phyloP scores from a whole-genome alignment of 108 stramenopile genomes.

The Mediolabrus comicus region DNA sequence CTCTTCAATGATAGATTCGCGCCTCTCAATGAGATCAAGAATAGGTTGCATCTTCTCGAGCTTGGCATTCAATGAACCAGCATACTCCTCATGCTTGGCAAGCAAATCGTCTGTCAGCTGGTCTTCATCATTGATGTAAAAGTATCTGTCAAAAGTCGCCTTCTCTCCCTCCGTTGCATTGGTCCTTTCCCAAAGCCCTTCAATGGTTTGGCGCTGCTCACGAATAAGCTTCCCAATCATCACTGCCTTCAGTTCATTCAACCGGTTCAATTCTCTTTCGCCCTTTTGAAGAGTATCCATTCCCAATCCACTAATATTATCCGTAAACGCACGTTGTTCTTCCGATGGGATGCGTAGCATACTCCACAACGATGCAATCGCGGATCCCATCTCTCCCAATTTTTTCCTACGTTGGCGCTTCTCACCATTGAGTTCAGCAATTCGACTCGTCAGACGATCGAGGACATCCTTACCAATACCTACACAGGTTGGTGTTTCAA shows the following conservation, averaged over 20 bases:
- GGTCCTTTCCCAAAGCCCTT: slow-evolving; percentile 87
- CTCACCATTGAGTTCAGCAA: slow-evolving; percentile 76
- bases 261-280: slow-evolving; percentile 69
- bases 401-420: slow-evolving; percentile 61
- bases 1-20: slow-evolving; percentile 80
- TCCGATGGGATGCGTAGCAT: slow-evolving; percentile 84
- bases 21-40: slow-evolving; percentile 79
- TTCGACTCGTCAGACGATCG: slow-evolving; percentile 68
- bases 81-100: slow-evolving; percentile 80
- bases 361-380: slow-evolving; percentile 88
- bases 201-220: slow-evolving; percentile 74
- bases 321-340: slow-evolving; percentile 83
- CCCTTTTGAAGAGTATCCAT: slow-evolving; percentile 89
- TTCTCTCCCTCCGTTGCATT: slow-evolving; percentile 58
- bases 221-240: slow-evolving; percentile 87
- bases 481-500: slow-evolving; percentile 67
- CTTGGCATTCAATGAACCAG: slow-evolving; percentile 51
- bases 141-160: slow-evolving; percentile 59
- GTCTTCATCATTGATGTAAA: slow-evolving; percentile 63
- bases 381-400: slow-evolving; percentile 84
- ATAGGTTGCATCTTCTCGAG: slow-evolving; percentile 87
- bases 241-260: slow-evolving; percentile 70
- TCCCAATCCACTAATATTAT: slow-evolving; percentile 84
- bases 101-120: slow-evolving; percentile 80
- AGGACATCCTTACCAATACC: slow-evolving; percentile 81